Evolutionary conservation across 2,329 filamentous ascomycete species (phyloP), one percentile per base, ranked within the genome.

Genomic region (Domatiomyces globalis): DNA sequence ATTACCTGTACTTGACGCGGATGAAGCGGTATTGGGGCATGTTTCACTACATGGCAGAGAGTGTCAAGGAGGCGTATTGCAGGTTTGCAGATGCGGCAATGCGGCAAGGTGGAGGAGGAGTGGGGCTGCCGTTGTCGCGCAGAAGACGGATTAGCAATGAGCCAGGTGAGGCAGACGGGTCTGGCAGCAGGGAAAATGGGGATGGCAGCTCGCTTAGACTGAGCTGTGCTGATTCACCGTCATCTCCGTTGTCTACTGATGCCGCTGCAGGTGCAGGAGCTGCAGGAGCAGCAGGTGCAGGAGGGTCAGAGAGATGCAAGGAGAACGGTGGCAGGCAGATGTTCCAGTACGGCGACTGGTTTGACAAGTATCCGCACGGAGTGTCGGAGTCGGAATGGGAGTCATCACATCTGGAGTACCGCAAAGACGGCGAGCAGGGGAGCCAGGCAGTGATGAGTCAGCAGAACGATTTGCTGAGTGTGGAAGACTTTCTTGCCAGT

Each of bases 11-110:
- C 61, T 71, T 98, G 45, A 84, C 84, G 50, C 92, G 87, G 67
- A 94, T 96, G 86, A 95, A 95, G 73, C 86, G 86, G 54, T 89
- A 92, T 62, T 98, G 92, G 92, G 92, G 90, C 54, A 94, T 95
- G 84, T 95, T 96, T 64, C 87, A 95, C 65, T 95, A 88, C 70
- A 89, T 96, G 78, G 84, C 87, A 0, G 89, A 96, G 64, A 92
- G 90, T 62, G 76, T 95, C 36, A 88, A 92, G 54, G 85, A 90
- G 50, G 81, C 94, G 55, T 98, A 95, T 64, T 80, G 85, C 49
- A 79, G 81, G 46, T 90, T 88, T 60, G 83, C 88, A 15, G 88
- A 95, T 65, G 83, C 84, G n/a, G 80, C 83, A 8, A 44, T 47
- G 33, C 58, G 49, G 45, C 44, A 48, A 18, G 19, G 20, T 29